Percentiles rank a stretch among this genome's conserved stretches.
Conservation (phyloP, 805 yeast genomes). For the Candida sonorensis region DNA sequence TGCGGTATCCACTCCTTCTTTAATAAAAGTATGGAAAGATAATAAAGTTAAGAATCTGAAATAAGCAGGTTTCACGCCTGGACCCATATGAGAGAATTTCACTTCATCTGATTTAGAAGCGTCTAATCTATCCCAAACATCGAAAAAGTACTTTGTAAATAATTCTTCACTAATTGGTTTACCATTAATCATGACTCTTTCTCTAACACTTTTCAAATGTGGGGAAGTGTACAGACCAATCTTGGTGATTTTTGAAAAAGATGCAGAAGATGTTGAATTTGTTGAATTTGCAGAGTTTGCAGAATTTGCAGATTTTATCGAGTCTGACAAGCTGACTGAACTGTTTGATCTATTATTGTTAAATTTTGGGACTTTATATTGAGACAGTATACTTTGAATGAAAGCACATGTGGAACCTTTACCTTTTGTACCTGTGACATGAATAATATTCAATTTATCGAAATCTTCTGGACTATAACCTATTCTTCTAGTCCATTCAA, state of each 20-base stretch:
- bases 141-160: slow-evolving; percentile 87
- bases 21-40: slow-evolving; percentile 84
- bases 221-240: slow-evolving; percentile 96
- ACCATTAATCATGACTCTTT: slow-evolving; percentile 84
- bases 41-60: slow-evolving; percentile 84
- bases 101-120: slow-evolving; percentile 45
- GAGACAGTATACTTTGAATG: slow-evolving; percentile 68
- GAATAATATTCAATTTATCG: slow-evolving; percentile 71
- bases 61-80: slow-evolving; percentile 80
- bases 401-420: slow-evolving; percentile 98
- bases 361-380: slow-evolving; percentile 36
- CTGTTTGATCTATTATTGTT: slow-evolving; percentile 3
- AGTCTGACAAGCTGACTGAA: slow-evolving; percentile 1
- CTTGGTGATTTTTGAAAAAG: slow-evolving; percentile 42
- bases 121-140: slow-evolving; percentile 77
- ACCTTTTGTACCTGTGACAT: slow-evolving; percentile 97
- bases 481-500: slow-evolving; percentile 66
- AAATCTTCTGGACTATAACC: slow-evolving; percentile 65
- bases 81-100: slow-evolving; percentile 67
- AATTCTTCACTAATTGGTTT: slow-evolving; percentile 71
- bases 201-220: slow-evolving; percentile 88
- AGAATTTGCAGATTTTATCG: no score
- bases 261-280: no score
- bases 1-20: slow-evolving; percentile 89
- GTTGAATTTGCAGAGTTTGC: no score